A percentile compares a stretch with the other conserved stretches of the same genome.
phyloP scores from a whole-genome alignment of 306 rosid species.

The Cucumis sativus region Cucumber_9930_V3 NC_026660.2:10344501-10345000 shows the following conservation, averaged over 20 bases:
- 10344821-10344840: neutral
- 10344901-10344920: neutral
- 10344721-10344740: neutral
- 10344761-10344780: neutral
- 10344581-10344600: neutral
- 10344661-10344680: neutral
- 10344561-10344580: too few relatives aligned
- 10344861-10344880: neutral
- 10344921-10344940: conserved; percentile 32
- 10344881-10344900: neutral
- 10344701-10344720: neutral
- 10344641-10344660: too few relatives aligned
- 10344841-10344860: neutral
- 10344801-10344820: neutral
- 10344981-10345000: conserved; percentile 74
- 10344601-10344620: neutral
- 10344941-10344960: conserved; percentile 69
- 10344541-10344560: too few relatives aligned
- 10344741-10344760: neutral
- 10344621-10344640: neutral
- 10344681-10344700: neutral
- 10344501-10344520: too few relatives aligned
- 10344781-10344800: neutral
- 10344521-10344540: too few relatives aligned
- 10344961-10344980: conserved; percentile 74